Evolutionary conservation across 805 yeast genomes (phyloP), one percentile per base, ranked within the genome.

Genomic region (Kregervanrija fluxuum): DNA sequence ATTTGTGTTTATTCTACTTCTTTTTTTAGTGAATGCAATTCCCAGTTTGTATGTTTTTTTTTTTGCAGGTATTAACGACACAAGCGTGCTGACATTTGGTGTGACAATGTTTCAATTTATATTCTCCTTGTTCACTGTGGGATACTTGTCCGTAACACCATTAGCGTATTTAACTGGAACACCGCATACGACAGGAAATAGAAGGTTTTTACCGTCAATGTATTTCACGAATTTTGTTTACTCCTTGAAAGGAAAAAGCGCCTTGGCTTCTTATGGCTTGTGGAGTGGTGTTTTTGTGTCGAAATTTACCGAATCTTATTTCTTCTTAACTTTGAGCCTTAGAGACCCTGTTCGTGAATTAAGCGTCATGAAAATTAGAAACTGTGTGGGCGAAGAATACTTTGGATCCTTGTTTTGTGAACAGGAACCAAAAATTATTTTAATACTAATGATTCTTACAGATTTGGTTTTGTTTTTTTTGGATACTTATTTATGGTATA

Each of bases 401-500:
- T 46, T 83, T 31, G 85, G 88, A 0, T 56, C 64, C 0, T 42
- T 65, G 17, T 46, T 82, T 2, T 85, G 95, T 56, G 56, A 61
- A 10, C 55, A 64, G 35, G 90, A 83, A 43, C 75, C 93, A 1
- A 60, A 57, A 10, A 64, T 85, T 22, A 67, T 86, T 1, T 62
- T 86, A 13, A 56, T 57, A 0, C 62, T 83, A 47, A 69, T 85
- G 52, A 56, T 75, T 13, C 35, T 77, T 10, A 80, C 89, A 0
- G 90, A 85, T 57, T 62, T 83, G 50, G 72, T 81, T 0, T 64
- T 86, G 36, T 86, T 85, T 60, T 83, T 84, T 52, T 71, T 86
- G 44, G 95, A 86, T 53, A 85, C 95, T 0, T 86, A 86, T 54
- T 65, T 86, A 13, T 86, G 95, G 95, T 86, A 85, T 54, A 85